Percentiles rank a stretch among this genome's conserved stretches.
Evolutionary conservation across 108 stramenopile species (phyloP).

Genomic region (Skeletonema costatum): DNA sequence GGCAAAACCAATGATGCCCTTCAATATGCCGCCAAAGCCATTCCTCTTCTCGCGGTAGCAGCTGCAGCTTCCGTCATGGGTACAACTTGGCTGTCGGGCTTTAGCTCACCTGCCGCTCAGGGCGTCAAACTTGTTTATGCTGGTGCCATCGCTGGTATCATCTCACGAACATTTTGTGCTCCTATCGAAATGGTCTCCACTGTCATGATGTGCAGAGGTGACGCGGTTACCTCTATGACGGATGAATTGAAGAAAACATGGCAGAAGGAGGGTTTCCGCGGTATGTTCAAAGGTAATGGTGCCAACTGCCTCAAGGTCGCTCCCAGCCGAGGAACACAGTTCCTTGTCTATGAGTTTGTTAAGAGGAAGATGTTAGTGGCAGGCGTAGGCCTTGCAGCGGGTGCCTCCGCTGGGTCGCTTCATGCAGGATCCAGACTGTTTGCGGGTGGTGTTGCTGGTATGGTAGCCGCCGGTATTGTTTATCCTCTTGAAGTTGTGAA

Average conservation of each 20-base stretch:
- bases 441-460: slow-evolving; percentile 48
- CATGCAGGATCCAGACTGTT: slow-evolving; percentile 38
- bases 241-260: slow-evolving; percentile 34
- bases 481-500: slow-evolving; percentile 56
- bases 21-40: slow-evolving; percentile 13
- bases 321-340: slow-evolving; percentile 46
- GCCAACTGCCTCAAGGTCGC: slow-evolving; percentile 61
- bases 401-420: slow-evolving; percentile 20
- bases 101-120: slow-evolving; percentile 32
- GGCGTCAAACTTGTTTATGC: slow-evolving; percentile 42
- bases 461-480: slow-evolving; percentile 50
- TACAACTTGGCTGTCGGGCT: slow-evolving; percentile 20
- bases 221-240: slow-evolving; percentile 30
- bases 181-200: slow-evolving; percentile 51
- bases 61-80: slow-evolving; percentile 5
- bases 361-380: slow-evolving; percentile 38
- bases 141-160: slow-evolving; percentile 49
- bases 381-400: slow-evolving; percentile 23
- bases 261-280: slow-evolving; percentile 42
- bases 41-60: slow-evolving; percentile 13
- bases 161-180: slow-evolving; percentile 44
- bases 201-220: slow-evolving; percentile 48
- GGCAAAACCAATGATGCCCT: slow-evolving; percentile 3
- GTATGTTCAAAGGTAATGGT: slow-evolving; percentile 55
- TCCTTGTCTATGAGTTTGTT: slow-evolving; percentile 47